phyloP scores from a whole-genome alignment of 108 stramenopile species.

The Hondaea fermentalgiana region DNA sequence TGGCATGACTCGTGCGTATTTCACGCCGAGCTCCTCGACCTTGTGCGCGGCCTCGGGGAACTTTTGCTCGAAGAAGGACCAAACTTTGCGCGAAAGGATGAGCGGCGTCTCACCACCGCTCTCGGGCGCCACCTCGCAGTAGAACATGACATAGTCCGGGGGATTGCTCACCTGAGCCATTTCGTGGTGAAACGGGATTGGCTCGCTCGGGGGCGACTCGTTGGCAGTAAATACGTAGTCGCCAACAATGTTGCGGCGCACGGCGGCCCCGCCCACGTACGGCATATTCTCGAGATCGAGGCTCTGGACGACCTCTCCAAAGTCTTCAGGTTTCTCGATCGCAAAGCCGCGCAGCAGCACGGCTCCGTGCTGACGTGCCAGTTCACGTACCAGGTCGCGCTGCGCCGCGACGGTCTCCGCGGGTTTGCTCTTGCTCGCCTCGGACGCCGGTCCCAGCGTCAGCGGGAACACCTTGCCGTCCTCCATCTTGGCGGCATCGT shows the following conservation, averaged over 20 bases:
- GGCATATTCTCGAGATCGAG: slow-evolving; percentile 50
- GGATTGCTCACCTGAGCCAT: slow-evolving; percentile 63
- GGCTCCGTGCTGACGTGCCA: slow-evolving; percentile 49
- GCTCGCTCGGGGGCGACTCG: slow-evolving; percentile 62
- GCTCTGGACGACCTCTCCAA: slow-evolving; percentile 48
- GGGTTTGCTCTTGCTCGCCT: background rate
- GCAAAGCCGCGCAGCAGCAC: slow-evolving; percentile 50
- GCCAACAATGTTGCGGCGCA: slow-evolving; percentile 51
- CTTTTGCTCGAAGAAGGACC: slow-evolving; percentile 46
- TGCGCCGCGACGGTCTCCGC: background rate
- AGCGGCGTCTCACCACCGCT: slow-evolving; percentile 70
- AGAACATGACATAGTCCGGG: slow-evolving; percentile 65
- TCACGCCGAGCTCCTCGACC: slow-evolving; percentile 49
- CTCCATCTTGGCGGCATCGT: background rate
- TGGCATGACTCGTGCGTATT: slow-evolving; percentile 66
- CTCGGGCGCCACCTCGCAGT: slow-evolving; percentile 59
- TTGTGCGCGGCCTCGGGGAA: slow-evolving; percentile 58
- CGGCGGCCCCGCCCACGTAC: slow-evolving; percentile 59
- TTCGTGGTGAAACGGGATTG: slow-evolving; percentile 74
- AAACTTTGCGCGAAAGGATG: slow-evolving; percentile 61
- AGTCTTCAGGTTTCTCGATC: slow-evolving; percentile 48
- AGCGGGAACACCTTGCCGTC: slow-evolving; percentile 15
- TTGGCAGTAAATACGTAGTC: slow-evolving; percentile 65
- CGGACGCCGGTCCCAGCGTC: background rate
- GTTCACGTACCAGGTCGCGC: background rate